Base-by-base conservation (phyloP, 192 early-diverging fungal genomes). In the Coemansia asiatica region DNA sequence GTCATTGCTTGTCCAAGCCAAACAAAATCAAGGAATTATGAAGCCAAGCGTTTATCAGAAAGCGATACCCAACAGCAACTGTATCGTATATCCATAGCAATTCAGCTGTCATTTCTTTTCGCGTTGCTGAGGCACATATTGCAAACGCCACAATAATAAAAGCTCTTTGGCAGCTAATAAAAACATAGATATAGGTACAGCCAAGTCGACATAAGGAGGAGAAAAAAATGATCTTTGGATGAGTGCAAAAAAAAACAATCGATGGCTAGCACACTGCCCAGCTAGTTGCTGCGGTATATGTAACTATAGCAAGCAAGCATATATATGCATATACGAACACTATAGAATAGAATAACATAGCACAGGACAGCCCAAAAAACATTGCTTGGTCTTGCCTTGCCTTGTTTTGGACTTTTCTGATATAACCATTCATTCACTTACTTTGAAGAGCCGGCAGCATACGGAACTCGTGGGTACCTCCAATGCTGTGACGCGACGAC, bases 401-500 rank as follows among this genome's bases (percentile, higher is more conserved):
- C n/a, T n/a, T n/a, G n/a, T n/a, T n/a, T n/a, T n/a, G n/a, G n/a
- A n/a, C n/a, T n/a, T n/a, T n/a, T n/a, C n/a, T n/a, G n/a, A 6
- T 12, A 10, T 13, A 55, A 25, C 10, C n/a, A 28, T 10, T 2
- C 15, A 44, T 44, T 16, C 50, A 74, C 79, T 75, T 81, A 81
- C 79, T 72, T 25, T 26, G 61, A 50, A 81, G 25, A 1, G 69
- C 49, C 13, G 79, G 79, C 25, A 81, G 79, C 72, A 81, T 67
- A 44, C 73, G 73, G 46, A 81, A 81, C 61, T 81, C 79, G 64
- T 75, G 70, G 59, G 67, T 62, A 13, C 79, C 73, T 53, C 79
- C 63, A 22, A 72, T 67, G 69, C 79, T 81, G 63, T 81, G 73
- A 56, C 79, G 79, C 66, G 79, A 81, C 33, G 72, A 81, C 64